Base-by-base conservation (phyloP, 306 rosid species). In the Castanea sativa region DNA sequence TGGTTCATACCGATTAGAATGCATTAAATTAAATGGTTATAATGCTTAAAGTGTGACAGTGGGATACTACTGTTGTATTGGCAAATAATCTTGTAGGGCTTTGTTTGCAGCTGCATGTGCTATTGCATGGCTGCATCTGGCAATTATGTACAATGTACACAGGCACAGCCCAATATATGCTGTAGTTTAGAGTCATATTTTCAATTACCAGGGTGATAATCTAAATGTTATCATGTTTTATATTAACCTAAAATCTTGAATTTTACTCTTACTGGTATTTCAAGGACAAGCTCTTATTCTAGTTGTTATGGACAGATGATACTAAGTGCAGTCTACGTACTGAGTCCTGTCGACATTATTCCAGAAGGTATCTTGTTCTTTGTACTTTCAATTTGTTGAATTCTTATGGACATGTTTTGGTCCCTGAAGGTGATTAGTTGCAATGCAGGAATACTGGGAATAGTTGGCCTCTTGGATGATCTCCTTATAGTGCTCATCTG, bases 281-380 rank as follows among this genome's bases (percentile, higher is more conserved):
- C 25, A 19, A 19, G 52, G 29, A 68, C 74, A 70, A 14, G 56
- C 30, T 10, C 45, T 85, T 51, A 76, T 45, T 65, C 23, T 59
- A 41, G 51, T 58, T 71, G 57, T 74, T 69, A 70, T 74, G 55
- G 84, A 32, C 93, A 95, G 99, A 87, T 81, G 91, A 53, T 88
- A 63, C 74, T 85, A 27, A 87, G 92, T 84, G 82, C 70, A 55
- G 57, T 85, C 75, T 95, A 95, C 78, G 25, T 91, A 71, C 0
- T 95, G 80, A 95, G 98, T 64, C 99, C 99, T 3, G 88, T 92
- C 45, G 99, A 95, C 87, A 60, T 95, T 80, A 91, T 95, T 83
- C 99, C 99, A 0, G 99, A 95, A 95, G 99, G 96, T 86, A 77
- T 15, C 5, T 20, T 68, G 5, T 32, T 72, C 21, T 14, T 25